Evolutionary conservation across 2,329 filamentous ascomycete species (phyloP).

Genomic region (Rutstroemia sp.): DNA sequence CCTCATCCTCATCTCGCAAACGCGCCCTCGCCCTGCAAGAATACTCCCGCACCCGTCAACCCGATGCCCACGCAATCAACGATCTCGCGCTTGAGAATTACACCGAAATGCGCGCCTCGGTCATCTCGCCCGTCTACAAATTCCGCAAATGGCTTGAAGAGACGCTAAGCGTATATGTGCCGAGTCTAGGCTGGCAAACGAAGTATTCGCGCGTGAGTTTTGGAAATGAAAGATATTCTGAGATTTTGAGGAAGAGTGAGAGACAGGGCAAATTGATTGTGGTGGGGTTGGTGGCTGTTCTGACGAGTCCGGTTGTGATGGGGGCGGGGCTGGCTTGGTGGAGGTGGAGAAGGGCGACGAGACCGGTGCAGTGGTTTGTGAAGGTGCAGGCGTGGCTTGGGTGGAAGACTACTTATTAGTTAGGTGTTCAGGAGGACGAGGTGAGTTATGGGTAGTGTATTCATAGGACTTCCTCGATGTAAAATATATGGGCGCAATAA

Average conservation of each 20-base stretch:
- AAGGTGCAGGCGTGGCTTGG: not conserved
- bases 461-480: not conserved
- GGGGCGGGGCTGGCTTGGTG: slow-evolving; percentile 15
- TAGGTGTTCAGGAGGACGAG: too few relatives aligned
- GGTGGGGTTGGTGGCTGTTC: slow-evolving; percentile 13
- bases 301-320: slow-evolving; percentile 16
- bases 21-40: slow-evolving; percentile 63
- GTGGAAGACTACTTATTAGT: not conserved
- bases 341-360: slow-evolving; percentile 11
- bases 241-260: slow-evolving; percentile 65
- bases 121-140: slow-evolving; percentile 69
- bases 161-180: slow-evolving; percentile 66
- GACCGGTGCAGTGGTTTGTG: not conserved
- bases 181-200: slow-evolving; percentile 77
- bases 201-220: slow-evolving; percentile 92
- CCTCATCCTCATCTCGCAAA: slow-evolving; percentile 41
- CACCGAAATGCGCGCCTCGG: slow-evolving; percentile 83
- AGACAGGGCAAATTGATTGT: slow-evolving; percentile 47
- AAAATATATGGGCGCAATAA: not conserved
- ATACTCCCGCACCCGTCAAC: slow-evolving; percentile 67
- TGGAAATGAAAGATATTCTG: slow-evolving; percentile 83
- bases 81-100: slow-evolving; percentile 89
- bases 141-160: slow-evolving; percentile 85
- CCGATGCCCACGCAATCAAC: slow-evolving; percentile 84
- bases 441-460: too few relatives aligned